phyloP scores from a whole-genome alignment of 2,329 filamentous ascomycete species.

The Pleoardoris graminearum region DNA sequence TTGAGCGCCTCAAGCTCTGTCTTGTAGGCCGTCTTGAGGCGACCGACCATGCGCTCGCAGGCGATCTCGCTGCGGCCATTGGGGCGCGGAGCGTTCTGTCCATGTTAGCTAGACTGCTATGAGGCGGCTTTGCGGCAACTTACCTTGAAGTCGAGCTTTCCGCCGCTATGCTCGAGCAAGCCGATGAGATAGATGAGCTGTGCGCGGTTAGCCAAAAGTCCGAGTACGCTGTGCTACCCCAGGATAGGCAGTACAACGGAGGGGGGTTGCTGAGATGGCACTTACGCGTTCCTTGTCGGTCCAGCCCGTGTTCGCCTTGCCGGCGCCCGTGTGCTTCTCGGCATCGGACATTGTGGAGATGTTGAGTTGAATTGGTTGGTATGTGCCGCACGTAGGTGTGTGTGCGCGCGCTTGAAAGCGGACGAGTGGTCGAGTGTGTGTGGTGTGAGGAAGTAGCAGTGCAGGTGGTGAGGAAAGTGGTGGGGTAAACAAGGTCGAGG shows the following conservation, averaged over 20 bases:
- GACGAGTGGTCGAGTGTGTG: too few species aligned
- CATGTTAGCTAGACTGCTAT: not conserved
- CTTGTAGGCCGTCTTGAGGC: slow-evolving; percentile 30
- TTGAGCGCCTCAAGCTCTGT: slow-evolving; percentile 23
- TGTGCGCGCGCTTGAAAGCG: too few species aligned
- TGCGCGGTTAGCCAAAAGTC: slow-evolving; percentile 5
- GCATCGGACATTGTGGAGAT: slow-evolving; percentile 17
- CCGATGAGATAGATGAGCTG: slow-evolving; percentile 19
- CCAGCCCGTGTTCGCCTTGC: slow-evolving; percentile 20
- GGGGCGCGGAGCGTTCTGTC: slow-evolving; percentile 25
- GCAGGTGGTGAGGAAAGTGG: not conserved
- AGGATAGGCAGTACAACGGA: too few species aligned
- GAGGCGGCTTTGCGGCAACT: not conserved
- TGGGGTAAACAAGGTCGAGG: not conserved
- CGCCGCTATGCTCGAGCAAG: slow-evolving; percentile 22
- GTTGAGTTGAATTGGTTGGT: not conserved
- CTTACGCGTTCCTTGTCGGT: slow-evolving; percentile 26
- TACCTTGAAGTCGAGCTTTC: slow-evolving; percentile 18
- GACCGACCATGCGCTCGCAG: slow-evolving; percentile 25
- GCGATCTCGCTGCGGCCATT: slow-evolving; percentile 20
- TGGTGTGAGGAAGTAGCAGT: too few species aligned
- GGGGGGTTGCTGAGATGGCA: not conserved
- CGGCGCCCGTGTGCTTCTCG: slow-evolving; percentile 10
- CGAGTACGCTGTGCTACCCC: slow-evolving; percentile 5
- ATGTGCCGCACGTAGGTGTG: too few species aligned